A percentile compares a stretch with the other conserved stretches of the same genome.
Evolutionary conservation across 305 asterid species (phyloP).

Genomic region (Plantago lanceolata): DNA sequence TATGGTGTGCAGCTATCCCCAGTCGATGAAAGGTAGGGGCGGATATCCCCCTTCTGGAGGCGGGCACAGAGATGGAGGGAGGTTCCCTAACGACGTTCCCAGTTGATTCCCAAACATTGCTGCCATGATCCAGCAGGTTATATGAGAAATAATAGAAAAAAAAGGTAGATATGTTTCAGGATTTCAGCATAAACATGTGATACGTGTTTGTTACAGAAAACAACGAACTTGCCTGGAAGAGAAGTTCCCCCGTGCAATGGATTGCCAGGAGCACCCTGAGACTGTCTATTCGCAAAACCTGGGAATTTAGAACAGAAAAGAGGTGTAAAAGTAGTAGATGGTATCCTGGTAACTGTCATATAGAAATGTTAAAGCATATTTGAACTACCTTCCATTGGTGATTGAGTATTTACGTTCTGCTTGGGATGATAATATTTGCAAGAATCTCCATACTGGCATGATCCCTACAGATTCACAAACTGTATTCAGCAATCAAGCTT

Average conservation of each 20-base stretch:
- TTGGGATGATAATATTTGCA: slow-evolving; percentile 89
- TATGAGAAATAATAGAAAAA: background rate
- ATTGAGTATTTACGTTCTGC: slow-evolving; percentile 39
- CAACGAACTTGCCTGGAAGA: slow-evolving; percentile 38
- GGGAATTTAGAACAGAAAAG: slow-evolving; percentile 12
- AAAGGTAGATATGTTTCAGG: background rate
- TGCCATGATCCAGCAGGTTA: slow-evolving; percentile 36
- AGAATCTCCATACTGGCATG: slow-evolving; percentile 74
- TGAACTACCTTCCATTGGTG: slow-evolving; percentile 44
- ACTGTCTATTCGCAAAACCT: slow-evolving; percentile 12
- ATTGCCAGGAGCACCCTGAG: slow-evolving; percentile 29
- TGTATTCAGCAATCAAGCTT: slow-evolving; percentile 9
- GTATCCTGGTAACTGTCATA: background rate
- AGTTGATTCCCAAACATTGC: slow-evolving; percentile 41
- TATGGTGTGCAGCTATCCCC: slow-evolving; percentile 56
- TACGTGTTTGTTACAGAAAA: slow-evolving; percentile 8
- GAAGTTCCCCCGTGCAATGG: slow-evolving; percentile 28
- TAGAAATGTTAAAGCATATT: background rate
- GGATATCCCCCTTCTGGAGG: slow-evolving; percentile 91
- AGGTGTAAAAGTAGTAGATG: slow-evolving; percentile 1
- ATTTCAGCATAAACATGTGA: slow-evolving; percentile 1
- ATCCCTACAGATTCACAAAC: slow-evolving; percentile 45
- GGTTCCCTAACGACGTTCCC: slow-evolving; percentile 56
- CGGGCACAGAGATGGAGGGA: slow-evolving; percentile 90
- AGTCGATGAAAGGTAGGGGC: slow-evolving; percentile 65